Conservation (phyloP, 2,329 filamentous ascomycete genomes). For the Pyricularia sp. region DNA sequence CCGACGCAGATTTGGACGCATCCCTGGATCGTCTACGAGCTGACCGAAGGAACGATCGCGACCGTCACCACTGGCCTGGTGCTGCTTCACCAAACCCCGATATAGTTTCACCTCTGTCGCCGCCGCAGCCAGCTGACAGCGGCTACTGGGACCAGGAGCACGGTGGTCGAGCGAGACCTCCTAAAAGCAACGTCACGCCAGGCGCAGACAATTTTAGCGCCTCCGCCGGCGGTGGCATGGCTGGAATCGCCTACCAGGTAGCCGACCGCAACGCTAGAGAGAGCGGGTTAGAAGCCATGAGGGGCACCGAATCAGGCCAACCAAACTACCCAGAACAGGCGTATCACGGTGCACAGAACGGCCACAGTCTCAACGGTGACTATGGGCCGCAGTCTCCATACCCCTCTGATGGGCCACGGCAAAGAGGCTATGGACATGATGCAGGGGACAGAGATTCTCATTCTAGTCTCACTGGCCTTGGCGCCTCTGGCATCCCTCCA, state of each 20-base stretch:
- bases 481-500: slow-evolving; percentile 22
- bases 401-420: slow-evolving; percentile 7
- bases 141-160: slow-evolving; percentile 14
- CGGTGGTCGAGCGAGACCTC: slow-evolving; percentile 16
- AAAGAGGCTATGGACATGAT: slow-evolving; percentile 10
- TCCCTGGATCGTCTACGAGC: slow-evolving; percentile 23
- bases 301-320: slow-evolving; percentile 19
- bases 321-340: slow-evolving; percentile 16
- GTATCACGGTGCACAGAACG: slow-evolving; percentile 13
- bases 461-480: slow-evolving; percentile 30
- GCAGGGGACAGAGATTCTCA: slow-evolving; percentile 29
- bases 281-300: slow-evolving; percentile 55
- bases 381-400: background rate
- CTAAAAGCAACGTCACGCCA: slow-evolving; percentile 40
- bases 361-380: background rate
- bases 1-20: slow-evolving; percentile 26
- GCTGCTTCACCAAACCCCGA: slow-evolving; percentile 11
- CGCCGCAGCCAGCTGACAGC: slow-evolving; percentile 15
- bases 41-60: slow-evolving; percentile 22
- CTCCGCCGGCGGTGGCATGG: slow-evolving; percentile 53
- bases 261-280: slow-evolving; percentile 56
- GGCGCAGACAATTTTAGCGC: slow-evolving; percentile 60
- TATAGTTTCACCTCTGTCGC: slow-evolving; percentile 17
- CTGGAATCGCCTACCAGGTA: slow-evolving; percentile 57
- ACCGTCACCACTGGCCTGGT: slow-evolving; percentile 9